A percentile compares a stretch with the other conserved stretches of the same genome.
Evolutionary conservation across 2,329 filamentous ascomycete species (phyloP).

Genomic region (Capronia americana): DNA sequence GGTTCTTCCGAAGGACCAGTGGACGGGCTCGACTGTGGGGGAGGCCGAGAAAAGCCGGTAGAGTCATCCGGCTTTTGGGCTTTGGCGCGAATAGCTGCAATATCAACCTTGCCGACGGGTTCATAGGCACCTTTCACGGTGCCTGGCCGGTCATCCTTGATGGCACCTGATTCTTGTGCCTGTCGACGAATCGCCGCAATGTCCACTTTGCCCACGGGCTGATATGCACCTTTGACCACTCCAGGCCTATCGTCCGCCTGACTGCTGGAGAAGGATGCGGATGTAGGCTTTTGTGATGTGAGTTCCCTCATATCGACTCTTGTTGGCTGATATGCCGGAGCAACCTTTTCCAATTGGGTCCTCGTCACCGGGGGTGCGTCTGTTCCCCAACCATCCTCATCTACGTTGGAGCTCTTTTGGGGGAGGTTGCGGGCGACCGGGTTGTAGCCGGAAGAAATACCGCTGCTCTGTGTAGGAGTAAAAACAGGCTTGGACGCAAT

Average conservation of each 20-base stretch:
- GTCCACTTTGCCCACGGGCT: slow-evolving; percentile 96
- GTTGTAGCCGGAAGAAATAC: slow-evolving; percentile 64
- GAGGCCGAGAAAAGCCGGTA: slow-evolving; percentile 40
- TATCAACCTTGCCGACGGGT: slow-evolving; percentile 95
- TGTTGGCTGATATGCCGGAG: slow-evolving; percentile 90
- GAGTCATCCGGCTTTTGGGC: slow-evolving; percentile 68
- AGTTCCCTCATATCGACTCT: slow-evolving; percentile 93
- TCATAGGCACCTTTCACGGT: slow-evolving; percentile 92
- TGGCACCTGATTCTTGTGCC: slow-evolving; percentile 64
- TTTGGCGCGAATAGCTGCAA: slow-evolving; percentile 86
- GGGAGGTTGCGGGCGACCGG: slow-evolving; percentile 60
- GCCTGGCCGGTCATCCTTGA: slow-evolving; percentile 77
- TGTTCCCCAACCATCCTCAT: slow-evolving; percentile 90
- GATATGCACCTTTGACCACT: slow-evolving; percentile 84
- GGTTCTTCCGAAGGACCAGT: slow-evolving; percentile 54
- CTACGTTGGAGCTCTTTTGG: slow-evolving; percentile 60
- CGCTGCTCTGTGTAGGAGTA: slow-evolving; percentile 73
- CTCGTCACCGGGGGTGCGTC: slow-evolving; percentile 92
- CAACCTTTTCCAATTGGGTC: slow-evolving; percentile 87
- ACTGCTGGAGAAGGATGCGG: slow-evolving; percentile 65
- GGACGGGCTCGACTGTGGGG: slow-evolving; percentile 51
- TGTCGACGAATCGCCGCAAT: slow-evolving; percentile 85
- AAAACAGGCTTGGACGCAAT: slow-evolving; percentile 90
- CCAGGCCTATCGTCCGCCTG: slow-evolving; percentile 60
- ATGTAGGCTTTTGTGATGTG: slow-evolving; percentile 70